Evolutionary conservation across 1,284 basidiomycete species (phyloP).

Genomic region (Ustilago trichophora): DNA sequence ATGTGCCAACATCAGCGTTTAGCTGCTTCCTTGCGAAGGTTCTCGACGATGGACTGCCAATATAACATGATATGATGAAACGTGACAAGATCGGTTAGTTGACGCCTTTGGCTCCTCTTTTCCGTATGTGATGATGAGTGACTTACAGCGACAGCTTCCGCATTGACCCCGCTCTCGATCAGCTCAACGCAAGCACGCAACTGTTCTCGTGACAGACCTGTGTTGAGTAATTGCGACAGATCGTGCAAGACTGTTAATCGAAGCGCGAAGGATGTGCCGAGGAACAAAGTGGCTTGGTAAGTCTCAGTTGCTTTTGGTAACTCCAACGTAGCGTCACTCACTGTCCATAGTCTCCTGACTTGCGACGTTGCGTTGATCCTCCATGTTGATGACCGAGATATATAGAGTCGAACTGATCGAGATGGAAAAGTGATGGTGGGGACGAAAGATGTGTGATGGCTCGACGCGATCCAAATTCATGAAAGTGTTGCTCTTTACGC

Average conservation of each 20-base stretch:
- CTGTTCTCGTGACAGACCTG: slow-evolving; percentile 81
- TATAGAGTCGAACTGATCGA: neutral
- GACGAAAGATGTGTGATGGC: slow-evolving; percentile 2
- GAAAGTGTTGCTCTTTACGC: slow-evolving; percentile 43
- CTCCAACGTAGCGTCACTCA: slow-evolving; percentile 47
- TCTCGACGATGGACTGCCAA: slow-evolving; percentile 40
- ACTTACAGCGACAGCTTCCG: slow-evolving; percentile 83
- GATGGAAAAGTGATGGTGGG: slow-evolving; percentile 4
- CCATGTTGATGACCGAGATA: slow-evolving; percentile 4
- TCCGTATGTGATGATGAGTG: too few relatives aligned
- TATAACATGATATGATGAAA: too few relatives aligned
- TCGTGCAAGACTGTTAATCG: slow-evolving; percentile 77
- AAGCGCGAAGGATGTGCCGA: too few relatives aligned
- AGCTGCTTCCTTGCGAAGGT: slow-evolving; percentile 39
- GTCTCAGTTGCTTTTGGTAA: too few relatives aligned
- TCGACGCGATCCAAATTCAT: too few relatives aligned
- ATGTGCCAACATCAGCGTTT: too few relatives aligned
- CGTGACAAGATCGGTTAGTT: too few relatives aligned
- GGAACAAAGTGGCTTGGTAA: too few relatives aligned
- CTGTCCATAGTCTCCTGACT: slow-evolving; percentile 29
- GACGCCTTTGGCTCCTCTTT: neutral
- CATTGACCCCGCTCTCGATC: slow-evolving; percentile 85
- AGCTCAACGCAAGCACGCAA: slow-evolving; percentile 81
- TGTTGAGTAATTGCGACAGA: slow-evolving; percentile 82
- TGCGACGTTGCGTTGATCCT: slow-evolving; percentile 26